Evolutionary conservation across 2,329 filamentous ascomycete genomes (phyloP).

Genomic region (Paracoccidioides brasiliensis): DNA sequence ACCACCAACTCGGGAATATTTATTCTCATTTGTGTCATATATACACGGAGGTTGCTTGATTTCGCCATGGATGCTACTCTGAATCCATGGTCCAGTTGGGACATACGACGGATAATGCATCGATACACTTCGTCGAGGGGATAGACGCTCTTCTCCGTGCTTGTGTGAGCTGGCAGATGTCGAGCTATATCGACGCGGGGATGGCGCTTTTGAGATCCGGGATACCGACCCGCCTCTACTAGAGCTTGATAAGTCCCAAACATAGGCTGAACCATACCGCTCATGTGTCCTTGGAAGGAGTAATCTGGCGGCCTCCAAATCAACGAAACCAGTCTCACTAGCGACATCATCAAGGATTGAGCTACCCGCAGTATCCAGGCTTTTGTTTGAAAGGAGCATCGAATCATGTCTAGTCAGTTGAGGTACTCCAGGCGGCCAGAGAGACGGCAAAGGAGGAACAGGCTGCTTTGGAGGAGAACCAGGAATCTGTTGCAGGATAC

Average conservation of each 20-base stretch:
- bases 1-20: background rate
- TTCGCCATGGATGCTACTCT: background rate
- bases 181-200: background rate
- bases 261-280: background rate
- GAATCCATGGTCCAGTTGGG: background rate
- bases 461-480: constrained; percentile 4
- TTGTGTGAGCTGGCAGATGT: background rate
- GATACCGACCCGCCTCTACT: background rate
- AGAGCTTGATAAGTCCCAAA: background rate
- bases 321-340: background rate
- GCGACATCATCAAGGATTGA: constrained; percentile 1
- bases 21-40: background rate
- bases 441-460: constrained; percentile 1
- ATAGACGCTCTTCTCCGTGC: background rate
- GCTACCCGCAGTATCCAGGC: constrained; percentile 3
- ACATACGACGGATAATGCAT: background rate
- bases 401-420: background rate
- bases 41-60: background rate
- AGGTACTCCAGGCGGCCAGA: background rate
- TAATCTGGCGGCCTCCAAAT: background rate
- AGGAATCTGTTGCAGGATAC: background rate
- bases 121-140: background rate
- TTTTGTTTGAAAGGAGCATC: background rate
- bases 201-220: background rate
- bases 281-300: background rate